Evolutionary conservation across 768 basidiomycete genomes (phyloP), one percentile per base, ranked within the genome.

Genomic region (Cyclocybe aegerita): DNA sequence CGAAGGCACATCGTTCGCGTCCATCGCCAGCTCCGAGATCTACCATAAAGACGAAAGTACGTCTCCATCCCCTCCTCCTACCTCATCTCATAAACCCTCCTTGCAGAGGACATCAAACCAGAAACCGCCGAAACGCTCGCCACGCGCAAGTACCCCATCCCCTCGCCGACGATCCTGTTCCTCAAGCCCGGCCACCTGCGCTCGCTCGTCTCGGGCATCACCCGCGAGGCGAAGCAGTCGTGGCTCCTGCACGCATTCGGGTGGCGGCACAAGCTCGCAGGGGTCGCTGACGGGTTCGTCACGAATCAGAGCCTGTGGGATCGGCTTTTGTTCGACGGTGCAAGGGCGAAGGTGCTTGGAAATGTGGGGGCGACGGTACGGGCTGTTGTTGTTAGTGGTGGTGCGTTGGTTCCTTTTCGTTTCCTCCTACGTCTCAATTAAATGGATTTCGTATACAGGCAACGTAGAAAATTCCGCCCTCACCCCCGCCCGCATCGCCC

Each of bases 241-340:
- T 74, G 72, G 49, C 53, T 84, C 11, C 56, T 87, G 12, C 85
- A 80, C 60, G 65, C 79, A 4, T 64, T 93, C 44, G 90, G 85
- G 1, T 83, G 82, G 76, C 78, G 88, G 31, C 94, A 94, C 67
- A 96, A 96, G 64, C 53, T 83, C 12, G 75, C 85, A 0, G 80
- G 76, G 3, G 66, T 94, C 4, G 62, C 68, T 0, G 87, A 90
- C 49, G 94, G 94, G 4, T 89, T 85, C 56, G 55, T 93, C 36
- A 85, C 81, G 11, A 86, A 86, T 61, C 84, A 88, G 50, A 87
- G 88, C 50, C 64, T 92, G n/a, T 93, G 90, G 87, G 93, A 97
- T 63, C 79, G 85, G 46, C 68, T 86, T 9, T 80, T 92, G 29
- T 89, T 91, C 64, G 84, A 85, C 49, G 66, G 69, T 9, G 86